A percentile compares a stretch with the other conserved stretches of the same genome.
These are phyloP conservation scores for Trypanosoma avium DNA, from an alignment of 208 protist genomes.

Conservation along the genomic window DNA sequence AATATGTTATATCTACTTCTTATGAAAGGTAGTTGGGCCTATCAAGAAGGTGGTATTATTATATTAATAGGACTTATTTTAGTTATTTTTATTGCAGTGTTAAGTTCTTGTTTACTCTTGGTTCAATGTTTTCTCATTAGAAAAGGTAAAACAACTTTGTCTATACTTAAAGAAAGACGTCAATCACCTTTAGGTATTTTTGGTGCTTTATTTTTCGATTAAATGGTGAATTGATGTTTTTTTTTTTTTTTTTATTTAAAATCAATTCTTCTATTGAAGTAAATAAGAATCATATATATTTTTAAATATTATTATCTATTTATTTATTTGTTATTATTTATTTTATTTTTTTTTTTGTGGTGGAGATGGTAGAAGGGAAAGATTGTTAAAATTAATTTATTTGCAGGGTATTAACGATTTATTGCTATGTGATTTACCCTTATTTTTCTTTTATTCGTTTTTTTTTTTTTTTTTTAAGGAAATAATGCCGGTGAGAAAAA, in stretches of 20 bases:
- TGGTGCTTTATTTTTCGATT: constrained; percentile 8
- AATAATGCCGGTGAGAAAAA: constrained; percentile 85
- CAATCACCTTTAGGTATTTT: not conserved
- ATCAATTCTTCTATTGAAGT: no score
- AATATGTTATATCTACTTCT: constrained; percentile 57
- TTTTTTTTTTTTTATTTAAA: constrained; percentile 4
- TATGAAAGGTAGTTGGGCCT: constrained; percentile 38
- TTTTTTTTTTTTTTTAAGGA: not conserved
- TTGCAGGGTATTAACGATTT: no score
- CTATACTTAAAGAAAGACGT: not conserved
- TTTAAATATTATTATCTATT: no score
- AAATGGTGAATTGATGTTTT: not conserved
- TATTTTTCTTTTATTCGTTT: constrained; percentile 3
- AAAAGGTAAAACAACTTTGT: constrained; percentile 15
- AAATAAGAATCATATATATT: no score
- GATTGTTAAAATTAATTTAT: no score
- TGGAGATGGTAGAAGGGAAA: no score
- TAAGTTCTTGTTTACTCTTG: constrained; percentile 28
- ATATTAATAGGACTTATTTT: constrained; percentile 40
- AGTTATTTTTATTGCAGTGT: constrained; percentile 29
- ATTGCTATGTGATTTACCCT: not conserved
- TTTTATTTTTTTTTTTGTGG: no score
- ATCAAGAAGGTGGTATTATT: constrained; percentile 24
- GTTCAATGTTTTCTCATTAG: constrained; percentile 34
- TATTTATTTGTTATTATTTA: no score